Evolutionary conservation across 768 basidiomycete genomes (phyloP).

Genomic region (Scleroderma citrinum): DNA sequence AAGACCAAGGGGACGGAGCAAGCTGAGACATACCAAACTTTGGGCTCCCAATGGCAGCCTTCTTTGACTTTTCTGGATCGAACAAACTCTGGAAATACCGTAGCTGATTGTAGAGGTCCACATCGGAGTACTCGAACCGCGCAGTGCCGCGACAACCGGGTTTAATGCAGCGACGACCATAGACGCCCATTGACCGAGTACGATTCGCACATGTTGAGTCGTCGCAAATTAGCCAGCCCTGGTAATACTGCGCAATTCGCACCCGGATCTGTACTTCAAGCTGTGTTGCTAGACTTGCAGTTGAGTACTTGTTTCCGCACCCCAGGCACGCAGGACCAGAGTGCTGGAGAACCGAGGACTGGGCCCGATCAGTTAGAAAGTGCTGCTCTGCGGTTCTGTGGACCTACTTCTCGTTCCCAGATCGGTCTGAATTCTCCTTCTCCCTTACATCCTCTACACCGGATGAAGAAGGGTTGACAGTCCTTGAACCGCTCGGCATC

Average conservation of each 20-base stretch:
- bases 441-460: slow-evolving; percentile 71
- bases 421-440: slow-evolving; percentile 54
- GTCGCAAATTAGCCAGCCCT: slow-evolving; percentile 84
- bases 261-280: slow-evolving; percentile 81
- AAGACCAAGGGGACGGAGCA: not conserved
- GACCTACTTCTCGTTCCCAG: slow-evolving; percentile 50
- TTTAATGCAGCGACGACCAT: slow-evolving; percentile 76
- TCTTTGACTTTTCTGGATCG: slow-evolving; percentile 57
- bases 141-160: slow-evolving; percentile 9
- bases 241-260: slow-evolving; percentile 77
- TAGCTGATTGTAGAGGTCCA: slow-evolving; percentile 83
- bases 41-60: slow-evolving; percentile 42
- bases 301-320: slow-evolving; percentile 49
- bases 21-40: slow-evolving; percentile 37
- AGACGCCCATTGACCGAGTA: slow-evolving; percentile 93
- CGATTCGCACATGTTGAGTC: slow-evolving; percentile 78
- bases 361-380: too few relatives aligned
- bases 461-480: slow-evolving; percentile 60
- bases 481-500: slow-evolving; percentile 86
- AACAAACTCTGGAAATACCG: slow-evolving; percentile 80
- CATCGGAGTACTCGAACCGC: slow-evolving; percentile 67
- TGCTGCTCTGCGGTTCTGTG: too few relatives aligned
- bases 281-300: slow-evolving; percentile 71
- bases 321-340: slow-evolving; percentile 66
- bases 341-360: slow-evolving; percentile 64